Evolutionary conservation across 805 yeast genomes (phyloP).

Genomic region (Myxozyma monticola): DNA sequence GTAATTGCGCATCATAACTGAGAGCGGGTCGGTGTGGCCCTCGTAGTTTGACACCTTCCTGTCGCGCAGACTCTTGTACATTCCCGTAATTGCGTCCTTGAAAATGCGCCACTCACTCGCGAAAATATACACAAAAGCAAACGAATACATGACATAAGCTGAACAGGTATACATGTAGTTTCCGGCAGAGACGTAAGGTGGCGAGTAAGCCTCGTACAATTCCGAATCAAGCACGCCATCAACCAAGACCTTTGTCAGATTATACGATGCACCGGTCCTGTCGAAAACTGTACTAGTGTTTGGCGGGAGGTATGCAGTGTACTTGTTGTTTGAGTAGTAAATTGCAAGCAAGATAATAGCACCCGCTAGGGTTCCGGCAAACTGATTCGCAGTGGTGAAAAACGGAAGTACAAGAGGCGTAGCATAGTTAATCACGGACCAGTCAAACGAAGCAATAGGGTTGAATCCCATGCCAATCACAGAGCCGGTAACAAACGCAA

Average conservation of each 20-base stretch:
- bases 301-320: slow-evolving; percentile 53
- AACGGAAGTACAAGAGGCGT: slow-evolving; percentile 47
- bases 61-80: slow-evolving; percentile 32
- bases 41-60: slow-evolving; percentile 56
- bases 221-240: slow-evolving; percentile 45
- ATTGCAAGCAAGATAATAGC: slow-evolving; percentile 36
- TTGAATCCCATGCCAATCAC: slow-evolving; percentile 51
- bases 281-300: slow-evolving; percentile 45
- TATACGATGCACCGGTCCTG: slow-evolving; percentile 48
- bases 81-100: neutral
- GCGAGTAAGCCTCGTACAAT: slow-evolving; percentile 55
- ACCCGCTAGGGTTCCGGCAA: slow-evolving; percentile 43
- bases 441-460: slow-evolving; percentile 45
- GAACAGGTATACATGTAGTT: slow-evolving; percentile 59
- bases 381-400: slow-evolving; percentile 39
- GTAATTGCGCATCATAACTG: slow-evolving; percentile 51
- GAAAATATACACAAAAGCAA: slow-evolving; percentile 48
- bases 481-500: slow-evolving; percentile 59
- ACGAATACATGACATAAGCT: slow-evolving; percentile 56
- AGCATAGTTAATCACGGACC: slow-evolving; percentile 39
- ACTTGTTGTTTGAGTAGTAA: slow-evolving; percentile 50
- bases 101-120: slow-evolving; percentile 13
- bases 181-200: slow-evolving; percentile 67
- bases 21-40: slow-evolving; percentile 46
- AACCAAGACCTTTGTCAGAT: slow-evolving; percentile 46